Evolutionary conservation across 202 grass and related monocot species (phyloP).

Genomic region (Digitaria exilis): DNA sequence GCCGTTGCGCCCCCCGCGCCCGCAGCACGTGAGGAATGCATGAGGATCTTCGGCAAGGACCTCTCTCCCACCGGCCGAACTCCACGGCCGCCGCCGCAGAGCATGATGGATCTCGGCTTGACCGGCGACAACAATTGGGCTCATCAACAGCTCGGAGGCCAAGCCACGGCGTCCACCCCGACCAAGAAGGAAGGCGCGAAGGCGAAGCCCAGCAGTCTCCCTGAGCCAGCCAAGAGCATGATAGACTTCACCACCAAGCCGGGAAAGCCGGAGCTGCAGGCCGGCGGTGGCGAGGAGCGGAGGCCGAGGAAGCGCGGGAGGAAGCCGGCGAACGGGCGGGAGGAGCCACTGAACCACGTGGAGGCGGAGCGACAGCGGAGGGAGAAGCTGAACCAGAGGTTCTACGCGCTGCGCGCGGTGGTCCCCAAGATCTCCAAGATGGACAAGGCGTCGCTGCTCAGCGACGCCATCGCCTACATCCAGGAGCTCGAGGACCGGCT

Average conservation of each 20-base stretch:
- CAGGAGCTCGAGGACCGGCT: conserved; percentile 72
- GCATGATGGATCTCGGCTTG: background rate
- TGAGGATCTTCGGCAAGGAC: conserved; percentile 73
- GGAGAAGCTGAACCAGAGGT: conserved; percentile 95
- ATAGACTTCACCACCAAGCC: conserved; percentile 42
- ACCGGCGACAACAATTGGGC: background rate
- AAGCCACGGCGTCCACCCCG: background rate
- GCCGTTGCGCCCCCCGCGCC: background rate
- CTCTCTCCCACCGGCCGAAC: conserved; percentile 26
- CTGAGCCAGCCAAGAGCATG: conserved; percentile 14
- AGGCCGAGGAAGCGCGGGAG: conserved; percentile 77
- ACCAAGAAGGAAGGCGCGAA: conserved; percentile 2
- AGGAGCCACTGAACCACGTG: conserved; percentile 93
- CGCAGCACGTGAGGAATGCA: conserved; percentile 28
- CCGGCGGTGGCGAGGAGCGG: conserved; percentile 45
- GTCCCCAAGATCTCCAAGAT: conserved; percentile 91
- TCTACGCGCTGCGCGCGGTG: conserved; percentile 86
- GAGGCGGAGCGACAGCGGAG: conserved; percentile 92
- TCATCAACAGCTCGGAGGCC: background rate
- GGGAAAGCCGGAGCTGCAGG: background rate
- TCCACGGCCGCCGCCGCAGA: background rate
- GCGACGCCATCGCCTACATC: conserved; percentile 90
- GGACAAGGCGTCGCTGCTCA: conserved; percentile 90
- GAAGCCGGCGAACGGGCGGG: conserved; percentile 88
- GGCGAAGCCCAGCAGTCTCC: background rate